Conservation (phyloP, 441 rosid genomes). For the Metrosideros polymorpha region DNA sequence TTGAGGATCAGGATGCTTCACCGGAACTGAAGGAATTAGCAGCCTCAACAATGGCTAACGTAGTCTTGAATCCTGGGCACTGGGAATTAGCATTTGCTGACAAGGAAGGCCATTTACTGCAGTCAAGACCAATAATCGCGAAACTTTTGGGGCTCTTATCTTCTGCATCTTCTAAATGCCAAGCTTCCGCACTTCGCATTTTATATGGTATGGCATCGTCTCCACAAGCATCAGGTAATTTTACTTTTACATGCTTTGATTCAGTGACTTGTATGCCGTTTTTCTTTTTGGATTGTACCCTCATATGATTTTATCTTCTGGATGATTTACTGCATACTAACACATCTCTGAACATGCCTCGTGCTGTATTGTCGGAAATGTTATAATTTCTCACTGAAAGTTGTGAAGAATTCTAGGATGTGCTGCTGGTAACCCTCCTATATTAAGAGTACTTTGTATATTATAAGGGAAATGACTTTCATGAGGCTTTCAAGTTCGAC, state of each 20-base stretch:
- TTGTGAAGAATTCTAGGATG: not conserved
- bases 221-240: slow-evolving; percentile 33
- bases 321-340: not conserved
- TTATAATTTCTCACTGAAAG: not conserved
- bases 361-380: not conserved
- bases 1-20: slow-evolving; percentile 11
- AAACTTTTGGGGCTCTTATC: slow-evolving; percentile 17
- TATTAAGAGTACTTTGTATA: not conserved
- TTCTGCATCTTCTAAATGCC: slow-evolving; percentile 16
- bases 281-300: not conserved
- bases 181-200: slow-evolving; percentile 19
- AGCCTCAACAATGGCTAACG: slow-evolving; percentile 26
- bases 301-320: not conserved
- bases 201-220: slow-evolving; percentile 27
- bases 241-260: not conserved
- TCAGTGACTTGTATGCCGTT: not conserved
- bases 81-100: slow-evolving; percentile 33
- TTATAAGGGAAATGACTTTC: not conserved
- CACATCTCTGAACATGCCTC: not conserved
- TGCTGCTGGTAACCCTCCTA: not conserved
- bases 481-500: not conserved
- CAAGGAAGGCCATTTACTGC: slow-evolving; percentile 26
- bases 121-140: slow-evolving; percentile 17
- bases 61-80: slow-evolving; percentile 33
- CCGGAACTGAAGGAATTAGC: slow-evolving; percentile 22